phyloP scores from a whole-genome alignment of 2,329 filamentous ascomycete genomes.

The Alternaria triticimaculans region DNA sequence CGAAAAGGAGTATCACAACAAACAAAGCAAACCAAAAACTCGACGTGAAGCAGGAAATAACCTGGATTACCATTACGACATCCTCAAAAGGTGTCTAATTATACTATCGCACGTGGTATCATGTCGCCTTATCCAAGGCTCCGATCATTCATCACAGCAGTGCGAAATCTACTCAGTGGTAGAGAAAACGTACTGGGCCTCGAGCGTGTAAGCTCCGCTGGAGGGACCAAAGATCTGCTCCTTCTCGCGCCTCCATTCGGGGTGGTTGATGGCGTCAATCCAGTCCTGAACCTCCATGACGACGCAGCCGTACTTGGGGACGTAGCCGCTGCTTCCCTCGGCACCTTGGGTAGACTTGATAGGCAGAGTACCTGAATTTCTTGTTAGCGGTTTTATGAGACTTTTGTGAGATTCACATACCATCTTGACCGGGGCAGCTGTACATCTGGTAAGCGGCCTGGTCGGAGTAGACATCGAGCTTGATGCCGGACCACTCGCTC shows the following conservation, averaged over 20 bases:
- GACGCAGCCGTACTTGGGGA: slow-evolving; percentile 80
- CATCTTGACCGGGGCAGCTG: slow-evolving; percentile 79
- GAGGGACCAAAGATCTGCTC: slow-evolving; percentile 58
- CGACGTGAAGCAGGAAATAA: neutral
- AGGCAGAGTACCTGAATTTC: slow-evolving; percentile 57
- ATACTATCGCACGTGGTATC: slow-evolving; percentile 13
- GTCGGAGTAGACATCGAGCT: slow-evolving; percentile 80
- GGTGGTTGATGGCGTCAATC: slow-evolving; percentile 93
- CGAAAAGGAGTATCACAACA: neutral
- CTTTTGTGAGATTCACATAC: slow-evolving; percentile 40
- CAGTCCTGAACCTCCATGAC: slow-evolving; percentile 93
- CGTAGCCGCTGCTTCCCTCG: slow-evolving; percentile 65
- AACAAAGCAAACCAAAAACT: neutral
- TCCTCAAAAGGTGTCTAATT: slow-evolving; percentile 1
- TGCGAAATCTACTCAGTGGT: slow-evolving; percentile 21
- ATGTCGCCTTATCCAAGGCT: slow-evolving; percentile 1
- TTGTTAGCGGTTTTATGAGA: slow-evolving; percentile 9
- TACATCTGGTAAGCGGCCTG: slow-evolving; percentile 91
- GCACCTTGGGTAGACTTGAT: slow-evolving; percentile 75
- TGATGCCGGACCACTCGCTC: slow-evolving; percentile 80
- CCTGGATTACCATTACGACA: slow-evolving; percentile 16
- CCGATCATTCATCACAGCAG: neutral
- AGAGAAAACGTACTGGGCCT: slow-evolving; percentile 55
- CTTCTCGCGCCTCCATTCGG: slow-evolving; percentile 76
- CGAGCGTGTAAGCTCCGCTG: slow-evolving; percentile 52